These are phyloP conservation scores for Eugenia klotzschiana DNA, from an alignment of 441 rosid genomes.

Conservation along the genomic window DNA sequence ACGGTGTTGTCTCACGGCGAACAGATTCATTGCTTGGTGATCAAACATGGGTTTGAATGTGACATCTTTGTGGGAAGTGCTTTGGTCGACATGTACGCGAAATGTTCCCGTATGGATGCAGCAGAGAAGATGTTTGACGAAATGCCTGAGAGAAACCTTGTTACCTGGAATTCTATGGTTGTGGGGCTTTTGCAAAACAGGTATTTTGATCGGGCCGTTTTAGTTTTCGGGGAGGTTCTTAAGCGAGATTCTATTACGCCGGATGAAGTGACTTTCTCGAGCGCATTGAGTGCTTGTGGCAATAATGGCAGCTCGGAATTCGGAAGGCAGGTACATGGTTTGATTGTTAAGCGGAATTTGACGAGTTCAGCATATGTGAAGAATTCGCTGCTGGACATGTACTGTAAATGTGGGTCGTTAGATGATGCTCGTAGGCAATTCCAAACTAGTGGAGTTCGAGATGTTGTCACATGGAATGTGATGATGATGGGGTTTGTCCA, in stretches of 20 bases:
- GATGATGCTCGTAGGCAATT: conserved; percentile 10
- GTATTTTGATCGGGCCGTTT: conserved; percentile 1
- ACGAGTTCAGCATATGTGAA: conserved; percentile 11
- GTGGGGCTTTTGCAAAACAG: conserved; percentile 15
- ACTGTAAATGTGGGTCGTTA: conserved; percentile 9
- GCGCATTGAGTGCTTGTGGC: conserved; percentile 23
- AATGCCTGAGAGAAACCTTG: conserved; percentile 20
- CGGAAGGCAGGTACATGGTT: conserved; percentile 22
- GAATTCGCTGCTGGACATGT: conserved; percentile 20
- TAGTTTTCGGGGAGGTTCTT: conserved; percentile 7
- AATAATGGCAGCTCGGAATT: conserved; percentile 7
- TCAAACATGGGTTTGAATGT: conserved; percentile 2
- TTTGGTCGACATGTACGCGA: conserved; percentile 16
- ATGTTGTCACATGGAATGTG: conserved; percentile 15
- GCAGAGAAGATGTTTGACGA: conserved; percentile 22
- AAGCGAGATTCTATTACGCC: conserved; percentile 5
- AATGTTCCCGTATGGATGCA: conserved; percentile 1
- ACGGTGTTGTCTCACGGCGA: conserved; percentile 3
- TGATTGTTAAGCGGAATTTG: conserved; percentile 9
- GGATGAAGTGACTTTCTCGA: conserved; percentile 19
- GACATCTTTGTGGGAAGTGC: conserved; percentile 11
- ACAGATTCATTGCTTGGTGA: conserved; percentile 13
- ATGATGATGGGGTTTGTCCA: conserved; percentile 18
- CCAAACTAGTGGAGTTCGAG: conserved; percentile 2
- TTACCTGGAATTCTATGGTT: conserved; percentile 23